Base-by-base conservation (phyloP, 2,329 filamentous ascomycete species). In the Dendryphion nanum region DNA sequence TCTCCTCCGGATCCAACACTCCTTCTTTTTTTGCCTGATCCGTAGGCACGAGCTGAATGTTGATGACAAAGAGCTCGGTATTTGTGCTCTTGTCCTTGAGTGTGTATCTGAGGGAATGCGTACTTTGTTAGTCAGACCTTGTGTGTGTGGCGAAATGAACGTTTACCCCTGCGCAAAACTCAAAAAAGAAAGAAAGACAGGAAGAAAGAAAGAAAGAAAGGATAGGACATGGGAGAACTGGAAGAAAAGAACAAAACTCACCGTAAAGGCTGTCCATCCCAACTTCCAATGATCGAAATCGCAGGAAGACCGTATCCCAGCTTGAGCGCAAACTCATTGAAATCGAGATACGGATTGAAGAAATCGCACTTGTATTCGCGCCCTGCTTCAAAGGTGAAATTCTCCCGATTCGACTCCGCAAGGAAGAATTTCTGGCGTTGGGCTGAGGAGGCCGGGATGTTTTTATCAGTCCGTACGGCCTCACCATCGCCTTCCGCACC, bases 331-430 rank as follows among this genome's bases (percentile, higher is more conserved):
- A 91, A 83, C 50, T 84, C 78, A 57, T 82, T 85, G 63, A 97
- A 96, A 65, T 95, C 89, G 31, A 98, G 67, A 66, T 95, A 96
- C 2, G 86, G 85, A 63, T 97, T 97, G 66, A 84, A 95, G 66
- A 98, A 97, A 61, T 86, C 83, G 47, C 74, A 77, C 42, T 73
- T 67, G 66, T 86, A 86, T 40, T 73, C 67, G 46, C 80, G 70
- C 0, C 79, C 82, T 34, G 71, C 70, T 54, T 84, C 79, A 59
- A 85, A 86, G 8, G 67, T 69, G 57, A 83, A 86, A 2, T 64
- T 62, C 46, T 74, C 73, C 47, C 81, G 67, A 40, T 76, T 73
- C 16, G 64, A 62, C 53, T 80, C 72, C 4, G 71, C 70, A 38
- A 85, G 67, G 53, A 84, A 86, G 53, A 72, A 69, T 53, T 81